Conservation (phyloP, 2,329 filamentous ascomycete species). For the Aciculosporium take region DNA sequence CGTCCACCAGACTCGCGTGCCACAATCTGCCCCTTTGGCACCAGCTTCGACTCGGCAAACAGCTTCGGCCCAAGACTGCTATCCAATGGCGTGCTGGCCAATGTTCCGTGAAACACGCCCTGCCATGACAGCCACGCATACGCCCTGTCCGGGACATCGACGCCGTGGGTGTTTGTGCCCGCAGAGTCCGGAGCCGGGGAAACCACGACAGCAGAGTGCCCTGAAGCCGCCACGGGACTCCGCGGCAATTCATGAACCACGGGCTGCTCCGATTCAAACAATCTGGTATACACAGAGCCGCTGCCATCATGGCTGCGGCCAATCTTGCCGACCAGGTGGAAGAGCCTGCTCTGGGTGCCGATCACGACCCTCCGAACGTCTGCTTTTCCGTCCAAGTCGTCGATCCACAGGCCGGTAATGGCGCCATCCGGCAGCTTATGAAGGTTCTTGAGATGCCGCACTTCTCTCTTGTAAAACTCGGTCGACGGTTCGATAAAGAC, state of each 20-base stretch:
- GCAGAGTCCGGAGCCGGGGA: conserved; percentile 67
- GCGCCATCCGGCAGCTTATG: conserved; percentile 73
- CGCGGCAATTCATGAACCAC: conserved; percentile 58
- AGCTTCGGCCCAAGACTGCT: conserved; percentile 56
- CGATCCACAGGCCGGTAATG: conserved; percentile 75
- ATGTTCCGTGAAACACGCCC: conserved; percentile 74
- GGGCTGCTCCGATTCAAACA: conserved; percentile 81
- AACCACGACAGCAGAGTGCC: conserved; percentile 52
- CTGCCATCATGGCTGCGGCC: conserved; percentile 65
- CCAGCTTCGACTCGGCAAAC: conserved; percentile 64
- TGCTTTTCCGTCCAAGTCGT: conserved; percentile 50
- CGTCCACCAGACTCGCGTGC: conserved; percentile 51
- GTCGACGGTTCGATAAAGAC: conserved; percentile 86
- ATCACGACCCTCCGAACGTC: conserved; percentile 69
- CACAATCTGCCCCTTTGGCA: conserved; percentile 60
- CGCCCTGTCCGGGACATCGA: conserved; percentile 51
- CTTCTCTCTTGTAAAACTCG: conserved; percentile 90
- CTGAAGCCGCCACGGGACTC: conserved; percentile 36
- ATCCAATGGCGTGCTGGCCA: conserved; percentile 47
- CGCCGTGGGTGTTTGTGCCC: conserved; percentile 40
- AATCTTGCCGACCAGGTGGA: conserved; percentile 69
- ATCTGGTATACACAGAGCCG: conserved; percentile 68
- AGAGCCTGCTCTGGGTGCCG: conserved; percentile 60
- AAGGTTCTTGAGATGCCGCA: conserved; percentile 76
- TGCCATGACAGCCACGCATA: conserved; percentile 88